Conservation (phyloP, 129 eudicot species). For the Artemisia annua region DNA sequence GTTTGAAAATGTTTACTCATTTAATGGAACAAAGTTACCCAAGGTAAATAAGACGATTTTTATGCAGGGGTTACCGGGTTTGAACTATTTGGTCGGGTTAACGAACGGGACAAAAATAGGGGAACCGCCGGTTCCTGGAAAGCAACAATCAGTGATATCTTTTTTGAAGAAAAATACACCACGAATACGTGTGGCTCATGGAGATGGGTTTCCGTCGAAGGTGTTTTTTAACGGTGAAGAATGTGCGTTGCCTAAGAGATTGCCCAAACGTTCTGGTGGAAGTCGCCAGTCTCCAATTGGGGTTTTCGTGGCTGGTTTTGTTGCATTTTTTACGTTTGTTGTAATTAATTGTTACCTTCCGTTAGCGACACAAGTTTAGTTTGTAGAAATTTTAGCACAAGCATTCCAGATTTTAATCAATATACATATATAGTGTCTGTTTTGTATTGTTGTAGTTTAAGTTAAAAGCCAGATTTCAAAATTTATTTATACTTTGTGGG, state of each 20-base stretch:
- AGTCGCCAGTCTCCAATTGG: conserved; percentile 18
- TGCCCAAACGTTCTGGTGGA: conserved; percentile 47
- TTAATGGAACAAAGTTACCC: conserved; percentile 54
- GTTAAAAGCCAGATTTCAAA: too few species aligned
- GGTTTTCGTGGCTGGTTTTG: conserved; percentile 27
- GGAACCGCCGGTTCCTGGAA: neutral
- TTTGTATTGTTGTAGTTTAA: too few species aligned
- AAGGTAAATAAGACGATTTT: conserved; percentile 46
- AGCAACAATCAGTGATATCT: conserved; percentile 2
- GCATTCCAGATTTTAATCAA: neutral
- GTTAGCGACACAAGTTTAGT: neutral
- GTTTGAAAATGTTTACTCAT: conserved; percentile 63
- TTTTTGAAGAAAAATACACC: neutral
- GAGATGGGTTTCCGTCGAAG: conserved; percentile 15
- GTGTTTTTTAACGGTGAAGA: conserved; percentile 10
- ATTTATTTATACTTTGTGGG: too few species aligned
- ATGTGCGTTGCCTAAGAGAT: conserved; percentile 36
- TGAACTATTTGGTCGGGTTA: conserved; percentile 53
- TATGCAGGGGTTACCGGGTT: conserved; percentile 59
- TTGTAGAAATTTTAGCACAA: conserved; percentile 1
- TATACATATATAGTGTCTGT: too few species aligned
- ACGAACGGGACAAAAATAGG: conserved; percentile 41
- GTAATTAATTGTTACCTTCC: conserved; percentile 18
- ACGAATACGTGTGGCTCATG: neutral
- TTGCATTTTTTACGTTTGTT: conserved; percentile 37